A percentile compares a stretch with the other conserved stretches of the same genome.
Conservation (phyloP, 345 rosid species). For the Euphorbia pulcherrima region DNA sequence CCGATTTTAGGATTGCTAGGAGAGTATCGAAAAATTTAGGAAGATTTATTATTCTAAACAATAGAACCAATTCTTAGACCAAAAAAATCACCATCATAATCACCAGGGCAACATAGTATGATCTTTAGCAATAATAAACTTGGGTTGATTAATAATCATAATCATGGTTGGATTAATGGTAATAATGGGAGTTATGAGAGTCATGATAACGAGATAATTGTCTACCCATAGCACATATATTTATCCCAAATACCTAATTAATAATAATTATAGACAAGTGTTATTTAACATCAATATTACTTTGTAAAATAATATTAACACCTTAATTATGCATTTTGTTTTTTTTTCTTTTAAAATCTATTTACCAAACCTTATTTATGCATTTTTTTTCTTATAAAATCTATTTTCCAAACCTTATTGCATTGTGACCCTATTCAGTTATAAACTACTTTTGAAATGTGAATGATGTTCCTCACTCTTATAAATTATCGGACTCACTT, state of each 20-base stretch:
- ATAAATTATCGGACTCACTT: too few relatives aligned
- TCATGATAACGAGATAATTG: slow-evolving; percentile 18
- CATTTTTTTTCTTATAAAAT: too few relatives aligned
- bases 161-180: not conserved
- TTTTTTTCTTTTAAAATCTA: too few relatives aligned
- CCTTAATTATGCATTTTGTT: too few relatives aligned
- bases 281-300: too few relatives aligned
- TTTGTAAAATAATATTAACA: too few relatives aligned
- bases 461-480: too few relatives aligned
- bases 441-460: too few relatives aligned
- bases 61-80: slow-evolving; percentile 11
- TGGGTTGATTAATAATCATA: not conserved
- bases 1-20: slow-evolving; percentile 58
- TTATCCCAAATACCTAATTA: slow-evolving; percentile 8
- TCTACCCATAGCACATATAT: slow-evolving; percentile 24
- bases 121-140: not conserved
- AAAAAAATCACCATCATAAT: not conserved
- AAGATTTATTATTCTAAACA: slow-evolving; percentile 32
- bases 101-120: slow-evolving; percentile 3
- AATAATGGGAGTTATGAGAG: too few relatives aligned
- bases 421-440: too few relatives aligned
- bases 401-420: too few relatives aligned
- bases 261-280: slow-evolving; percentile 14
- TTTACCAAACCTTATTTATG: too few relatives aligned
- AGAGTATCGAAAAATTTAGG: slow-evolving; percentile 45